These are phyloP conservation scores for Tolypocladium pustulatum DNA, from an alignment of 2,329 filamentous ascomycete species.

Conservation along the genomic window DNA sequence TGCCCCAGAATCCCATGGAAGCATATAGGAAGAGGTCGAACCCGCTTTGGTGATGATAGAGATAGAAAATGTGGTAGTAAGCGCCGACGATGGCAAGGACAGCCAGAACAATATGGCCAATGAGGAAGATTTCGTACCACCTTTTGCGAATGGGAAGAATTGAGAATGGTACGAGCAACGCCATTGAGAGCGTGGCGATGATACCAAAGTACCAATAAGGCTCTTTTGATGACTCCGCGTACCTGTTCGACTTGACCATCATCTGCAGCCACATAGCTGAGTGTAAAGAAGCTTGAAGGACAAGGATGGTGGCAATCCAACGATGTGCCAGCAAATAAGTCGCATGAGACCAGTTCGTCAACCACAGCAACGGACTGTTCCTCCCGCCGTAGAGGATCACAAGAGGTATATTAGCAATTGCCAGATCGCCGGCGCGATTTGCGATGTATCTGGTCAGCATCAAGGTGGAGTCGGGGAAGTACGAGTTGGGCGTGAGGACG, in stretches of 20 bases:
- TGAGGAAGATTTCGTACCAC: constrained; percentile 33
- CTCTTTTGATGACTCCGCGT: constrained; percentile 12
- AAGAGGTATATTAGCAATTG: constrained; percentile 29
- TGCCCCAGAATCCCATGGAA: constrained; percentile 17
- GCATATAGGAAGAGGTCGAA: constrained; percentile 25
- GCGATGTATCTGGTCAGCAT: constrained; percentile 23
- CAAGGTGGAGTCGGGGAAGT: constrained; percentile 10
- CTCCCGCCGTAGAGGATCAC: constrained; percentile 32
- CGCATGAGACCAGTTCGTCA: constrained; percentile 37
- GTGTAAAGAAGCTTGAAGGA: constrained; percentile 35
- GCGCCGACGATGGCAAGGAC: constrained; percentile 29
- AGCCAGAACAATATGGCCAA: constrained; percentile 29
- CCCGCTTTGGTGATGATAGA: constrained; percentile 27
- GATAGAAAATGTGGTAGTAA: constrained; percentile 29
- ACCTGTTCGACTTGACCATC: constrained; percentile 16
- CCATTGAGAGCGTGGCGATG: constrained; percentile 23
- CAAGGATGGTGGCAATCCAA: constrained; percentile 34
- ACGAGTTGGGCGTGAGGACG: constrained; percentile 14
- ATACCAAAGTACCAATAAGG: constrained; percentile 34
- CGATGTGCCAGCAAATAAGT: constrained; percentile 39
- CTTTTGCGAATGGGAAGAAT: constrained; percentile 24
- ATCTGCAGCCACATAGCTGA: constrained; percentile 27
- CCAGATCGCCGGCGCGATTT: constrained; percentile 29
- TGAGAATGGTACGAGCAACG: constrained; percentile 20
- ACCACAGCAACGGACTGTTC: constrained; percentile 36